Conservation (phyloP, 2,329 filamentous ascomycete genomes). For the Paracorniculantispora psalliotae region DNA sequence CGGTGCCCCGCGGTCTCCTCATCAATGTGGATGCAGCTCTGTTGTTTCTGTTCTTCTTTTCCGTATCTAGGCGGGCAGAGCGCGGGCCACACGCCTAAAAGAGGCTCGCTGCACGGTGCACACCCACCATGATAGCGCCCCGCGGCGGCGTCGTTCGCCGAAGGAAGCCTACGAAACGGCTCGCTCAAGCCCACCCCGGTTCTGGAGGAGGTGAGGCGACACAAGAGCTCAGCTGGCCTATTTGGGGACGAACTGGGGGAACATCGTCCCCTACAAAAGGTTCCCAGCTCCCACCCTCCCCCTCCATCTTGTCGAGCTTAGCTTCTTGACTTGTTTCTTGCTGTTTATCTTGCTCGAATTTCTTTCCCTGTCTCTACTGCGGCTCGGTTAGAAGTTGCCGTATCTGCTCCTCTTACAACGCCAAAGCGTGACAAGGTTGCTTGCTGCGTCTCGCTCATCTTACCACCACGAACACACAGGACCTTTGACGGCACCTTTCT, state of each 20-base stretch:
- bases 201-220: not conserved
- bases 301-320: not conserved
- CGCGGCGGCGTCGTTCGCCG: not conserved
- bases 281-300: not conserved
- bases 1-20: too few relatives aligned
- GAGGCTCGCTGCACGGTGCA: too few relatives aligned
- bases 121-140: not conserved
- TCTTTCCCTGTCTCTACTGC: not conserved
- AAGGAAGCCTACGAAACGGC: too few relatives aligned
- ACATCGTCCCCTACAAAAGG: constrained; percentile 10
- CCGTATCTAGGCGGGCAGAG: not conserved
- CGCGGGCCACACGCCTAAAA: too few relatives aligned
- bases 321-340: not conserved
- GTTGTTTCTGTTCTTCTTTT: not conserved
- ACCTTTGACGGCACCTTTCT: too few relatives aligned
- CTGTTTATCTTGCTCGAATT: not conserved
- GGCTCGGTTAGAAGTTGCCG: not conserved
- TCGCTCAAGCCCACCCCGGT: not conserved
- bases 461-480: not conserved
- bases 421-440: not conserved
- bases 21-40: too few relatives aligned
- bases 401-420: not conserved
- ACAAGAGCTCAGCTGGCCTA: not conserved
- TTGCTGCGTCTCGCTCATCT: not conserved
- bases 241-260: not conserved